Conservation (phyloP, 2,329 filamentous ascomycete species). For the Dactylellina leptospora region DNA sequence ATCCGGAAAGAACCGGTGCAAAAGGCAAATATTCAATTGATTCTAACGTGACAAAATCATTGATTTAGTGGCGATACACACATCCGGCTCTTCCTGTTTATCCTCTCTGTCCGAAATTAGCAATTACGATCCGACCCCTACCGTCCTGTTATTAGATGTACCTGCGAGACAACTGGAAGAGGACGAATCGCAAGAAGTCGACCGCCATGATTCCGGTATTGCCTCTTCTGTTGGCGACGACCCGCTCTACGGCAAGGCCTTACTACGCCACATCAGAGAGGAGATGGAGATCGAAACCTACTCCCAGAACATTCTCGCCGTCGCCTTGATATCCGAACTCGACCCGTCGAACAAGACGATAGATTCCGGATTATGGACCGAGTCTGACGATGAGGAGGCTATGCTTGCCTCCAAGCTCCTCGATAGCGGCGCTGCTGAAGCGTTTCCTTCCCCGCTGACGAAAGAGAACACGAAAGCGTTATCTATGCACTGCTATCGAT, state of each 20-base stretch:
- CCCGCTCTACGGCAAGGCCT: constrained; percentile 56
- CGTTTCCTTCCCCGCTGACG: constrained; percentile 80
- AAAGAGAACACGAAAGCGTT: constrained; percentile 77
- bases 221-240: constrained; percentile 54
- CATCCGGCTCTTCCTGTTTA: constrained; percentile 67
- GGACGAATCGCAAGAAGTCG: constrained; percentile 53
- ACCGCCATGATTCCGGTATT: constrained; percentile 57
- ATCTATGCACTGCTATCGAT: constrained; percentile 83
- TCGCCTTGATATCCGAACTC: constrained; percentile 58
- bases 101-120: constrained; percentile 66
- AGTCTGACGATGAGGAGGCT: constrained; percentile 59
- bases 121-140: constrained; percentile 65
- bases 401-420: constrained; percentile 75
- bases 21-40: too few species aligned
- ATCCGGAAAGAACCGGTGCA: background rate
- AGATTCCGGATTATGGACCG: constrained; percentile 53
- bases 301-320: constrained; percentile 58
- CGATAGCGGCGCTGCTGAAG: constrained; percentile 85
- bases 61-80: constrained; percentile 63
- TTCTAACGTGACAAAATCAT: constrained; percentile 39
- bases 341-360: constrained; percentile 59
- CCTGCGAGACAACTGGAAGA: constrained; percentile 56
- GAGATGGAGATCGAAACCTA: constrained; percentile 56
- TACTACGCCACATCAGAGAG: constrained; percentile 56
- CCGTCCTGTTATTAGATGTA: constrained; percentile 67